A percentile compares a stretch with the other conserved stretches of the same genome.
phyloP scores from a whole-genome alignment of 495 filamentous ascomycete genomes.

The Xylaria nigripes region DNA sequence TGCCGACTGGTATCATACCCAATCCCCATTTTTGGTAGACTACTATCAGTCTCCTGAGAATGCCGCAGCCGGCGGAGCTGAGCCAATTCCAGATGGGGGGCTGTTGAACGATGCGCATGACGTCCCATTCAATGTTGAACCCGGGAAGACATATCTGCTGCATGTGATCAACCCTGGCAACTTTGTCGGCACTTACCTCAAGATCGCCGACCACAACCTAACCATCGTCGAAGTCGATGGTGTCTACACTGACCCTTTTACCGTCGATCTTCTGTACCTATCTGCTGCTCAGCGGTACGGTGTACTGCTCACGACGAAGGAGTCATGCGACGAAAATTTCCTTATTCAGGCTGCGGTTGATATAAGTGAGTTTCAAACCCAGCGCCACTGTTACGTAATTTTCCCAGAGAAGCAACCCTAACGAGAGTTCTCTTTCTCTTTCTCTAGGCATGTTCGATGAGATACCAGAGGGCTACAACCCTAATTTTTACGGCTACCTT shows the following conservation, averaged over 20 bases:
- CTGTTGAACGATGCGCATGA: slow-evolving; percentile 60
- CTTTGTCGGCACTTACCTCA: slow-evolving; percentile 53
- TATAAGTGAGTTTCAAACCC: slow-evolving; percentile 21
- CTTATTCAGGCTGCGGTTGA: slow-evolving; percentile 46
- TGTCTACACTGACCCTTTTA: slow-evolving; percentile 28
- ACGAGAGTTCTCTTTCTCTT: neutral
- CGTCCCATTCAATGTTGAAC: slow-evolving; percentile 47
- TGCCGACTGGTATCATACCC: slow-evolving; percentile 58
- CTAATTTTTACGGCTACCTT: slow-evolving; percentile 58
- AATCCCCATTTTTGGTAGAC: slow-evolving; percentile 41
- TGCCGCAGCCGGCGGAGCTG: slow-evolving; percentile 29
- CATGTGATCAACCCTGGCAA: slow-evolving; percentile 65
- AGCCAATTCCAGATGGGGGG: slow-evolving; percentile 52
- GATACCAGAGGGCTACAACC: slow-evolving; percentile 43
- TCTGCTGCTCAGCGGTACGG: slow-evolving; percentile 58
- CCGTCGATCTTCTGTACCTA: slow-evolving; percentile 34
- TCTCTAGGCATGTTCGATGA: slow-evolving; percentile 49
- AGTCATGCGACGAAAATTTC: slow-evolving; percentile 42
- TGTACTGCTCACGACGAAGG: slow-evolving; percentile 39
- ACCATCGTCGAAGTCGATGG: slow-evolving; percentile 51
- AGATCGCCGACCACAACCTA: slow-evolving; percentile 54
- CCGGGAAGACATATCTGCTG: slow-evolving; percentile 70
- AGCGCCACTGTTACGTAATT: slow-evolving; percentile 12
- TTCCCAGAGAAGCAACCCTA: neutral
- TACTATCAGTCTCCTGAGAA: slow-evolving; percentile 39